These are phyloP conservation scores for Alternaria arborescens DNA, from an alignment of 2,329 filamentous ascomycete species.

Conservation along the genomic window DNA sequence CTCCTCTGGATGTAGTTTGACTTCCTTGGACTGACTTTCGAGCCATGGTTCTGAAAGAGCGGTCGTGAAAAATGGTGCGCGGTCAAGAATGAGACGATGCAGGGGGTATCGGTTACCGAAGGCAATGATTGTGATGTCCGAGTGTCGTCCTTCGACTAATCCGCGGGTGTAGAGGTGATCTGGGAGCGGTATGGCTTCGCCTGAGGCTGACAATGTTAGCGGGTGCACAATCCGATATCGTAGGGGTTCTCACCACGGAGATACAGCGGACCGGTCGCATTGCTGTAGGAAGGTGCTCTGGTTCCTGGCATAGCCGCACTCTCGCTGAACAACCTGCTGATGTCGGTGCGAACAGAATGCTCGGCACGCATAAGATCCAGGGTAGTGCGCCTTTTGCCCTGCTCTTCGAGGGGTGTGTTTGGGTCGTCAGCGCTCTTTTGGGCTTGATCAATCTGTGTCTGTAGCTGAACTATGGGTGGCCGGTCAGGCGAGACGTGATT, in stretches of 20 bases:
- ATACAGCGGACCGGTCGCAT: slow-evolving; percentile 47
- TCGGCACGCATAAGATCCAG: slow-evolving; percentile 45
- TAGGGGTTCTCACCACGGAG: slow-evolving; percentile 34
- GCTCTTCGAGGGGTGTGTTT: slow-evolving; percentile 49
- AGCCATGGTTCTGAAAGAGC: slow-evolving; percentile 65
- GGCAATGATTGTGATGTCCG: slow-evolving; percentile 63
- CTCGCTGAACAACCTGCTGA: slow-evolving; percentile 57
- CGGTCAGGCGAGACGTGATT: slow-evolving; percentile 40
- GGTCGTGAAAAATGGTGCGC: slow-evolving; percentile 64
- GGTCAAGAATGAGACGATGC: slow-evolving; percentile 64
- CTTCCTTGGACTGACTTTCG: slow-evolving; percentile 62
- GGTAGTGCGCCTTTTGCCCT: slow-evolving; percentile 31
- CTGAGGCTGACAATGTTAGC: slow-evolving; percentile 39
- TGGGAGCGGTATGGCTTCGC: slow-evolving; percentile 55
- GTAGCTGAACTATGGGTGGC: slow-evolving; percentile 41
- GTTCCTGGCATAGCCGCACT: slow-evolving; percentile 50
- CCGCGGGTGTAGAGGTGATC: slow-evolving; percentile 63
- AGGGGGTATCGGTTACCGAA: slow-evolving; percentile 62
- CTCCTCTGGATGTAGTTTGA: slow-evolving; percentile 62
- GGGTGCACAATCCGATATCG: background rate
- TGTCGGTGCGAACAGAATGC: slow-evolving; percentile 54
- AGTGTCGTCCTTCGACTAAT: slow-evolving; percentile 61
- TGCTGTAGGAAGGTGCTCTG: slow-evolving; percentile 54
- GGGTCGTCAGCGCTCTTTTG: slow-evolving; percentile 62
- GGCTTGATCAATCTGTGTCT: slow-evolving; percentile 51